Evolutionary conservation across 2,329 filamentous ascomycete species (phyloP), one percentile per base, ranked within the genome.

Genomic region (Pestalotiopsis sp.): DNA sequence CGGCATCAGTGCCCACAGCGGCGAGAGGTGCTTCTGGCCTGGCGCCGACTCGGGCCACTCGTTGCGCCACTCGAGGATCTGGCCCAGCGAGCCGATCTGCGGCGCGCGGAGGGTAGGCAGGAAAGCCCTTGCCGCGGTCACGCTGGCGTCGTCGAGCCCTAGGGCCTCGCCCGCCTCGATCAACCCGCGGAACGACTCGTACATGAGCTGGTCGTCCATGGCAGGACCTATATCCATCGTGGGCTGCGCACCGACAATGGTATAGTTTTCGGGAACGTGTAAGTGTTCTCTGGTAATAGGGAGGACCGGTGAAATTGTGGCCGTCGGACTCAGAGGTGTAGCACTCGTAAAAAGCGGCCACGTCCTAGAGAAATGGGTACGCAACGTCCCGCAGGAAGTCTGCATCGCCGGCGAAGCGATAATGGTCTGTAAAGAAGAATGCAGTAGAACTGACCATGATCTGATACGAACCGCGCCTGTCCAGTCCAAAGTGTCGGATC

Each of bases 281-380:
- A 72, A 10, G 68, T 61, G 61, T 72, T 71, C 22, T 72, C 71
- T 3, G 71, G 71, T 1, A 70, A 72, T 13, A 71, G 59, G 10
- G 71, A 71, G 71, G 71, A 5, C 71, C 71, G 14, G 71, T 71
- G n/a, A 65, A 59, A 35, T 56, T 38, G 38, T 67, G 70, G n/a
- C 52, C 71, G 0, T 78, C 71, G 11, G 75, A 75, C 11, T 76
- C 71, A 2, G 81, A 75, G 0, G 81, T 70, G 67, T 80, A 82
- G 61, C 81, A 80, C 5, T 79, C 72, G 4, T 80, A 77, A 67
- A 84, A 82, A 7, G 75, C 68, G 2, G 78, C 72, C 30, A 77
- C 78, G 2, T 75, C 76, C 20, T 78, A 71, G 0, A 83, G 74
- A 1, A 80, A 68, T 0, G 79, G 79, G 5, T 61, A 71, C 20